phyloP scores from a whole-genome alignment of 148 eudicot species.

The Linanthus parryae region DNA sequence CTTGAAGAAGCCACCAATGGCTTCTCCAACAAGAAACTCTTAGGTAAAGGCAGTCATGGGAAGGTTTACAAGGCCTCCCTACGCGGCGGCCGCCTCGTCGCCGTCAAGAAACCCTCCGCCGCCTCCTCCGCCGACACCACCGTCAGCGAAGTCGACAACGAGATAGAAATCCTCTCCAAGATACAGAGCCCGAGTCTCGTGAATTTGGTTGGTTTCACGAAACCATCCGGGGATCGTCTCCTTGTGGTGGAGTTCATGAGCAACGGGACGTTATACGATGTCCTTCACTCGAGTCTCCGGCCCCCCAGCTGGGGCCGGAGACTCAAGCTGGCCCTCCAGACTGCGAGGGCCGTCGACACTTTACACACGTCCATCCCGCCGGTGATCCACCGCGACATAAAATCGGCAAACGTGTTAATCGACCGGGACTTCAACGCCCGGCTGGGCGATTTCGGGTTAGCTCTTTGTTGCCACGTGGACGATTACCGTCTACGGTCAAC shows the following conservation, averaged over 20 bases:
- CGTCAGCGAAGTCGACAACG: constrained; percentile 59
- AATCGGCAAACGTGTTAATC: constrained; percentile 81
- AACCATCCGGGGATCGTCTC: constrained; percentile 24
- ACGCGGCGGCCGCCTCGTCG: constrained; percentile 58
- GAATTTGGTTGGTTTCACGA: constrained; percentile 63
- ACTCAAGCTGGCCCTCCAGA: constrained; percentile 53
- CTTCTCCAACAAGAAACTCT: constrained; percentile 66
- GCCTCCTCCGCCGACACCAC: constrained; percentile 3
- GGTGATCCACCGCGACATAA: constrained; percentile 84
- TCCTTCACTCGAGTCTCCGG: constrained; percentile 42
- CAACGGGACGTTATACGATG: constrained; percentile 79
- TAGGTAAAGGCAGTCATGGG: constrained; percentile 93
- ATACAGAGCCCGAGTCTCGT: constrained; percentile 68
- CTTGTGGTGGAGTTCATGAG: constrained; percentile 86
- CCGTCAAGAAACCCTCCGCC: constrained; percentile 67
- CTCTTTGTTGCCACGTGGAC: constrained; percentile 22
- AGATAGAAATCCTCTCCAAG: constrained; percentile 60
- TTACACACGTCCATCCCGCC: constrained; percentile 70
- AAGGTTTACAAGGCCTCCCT: constrained; percentile 82
- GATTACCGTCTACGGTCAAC: constrained; percentile 55
- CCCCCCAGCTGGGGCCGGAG: constrained; percentile 59
- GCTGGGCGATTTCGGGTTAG: constrained; percentile 26
- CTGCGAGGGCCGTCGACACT: constrained; percentile 57
- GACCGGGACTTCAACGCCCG: constrained; percentile 21
- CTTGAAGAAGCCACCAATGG: constrained; percentile 66